Base-by-base conservation (phyloP, 2,329 filamentous ascomycete genomes). In the Chrysosporium keratinophilum region DNA sequence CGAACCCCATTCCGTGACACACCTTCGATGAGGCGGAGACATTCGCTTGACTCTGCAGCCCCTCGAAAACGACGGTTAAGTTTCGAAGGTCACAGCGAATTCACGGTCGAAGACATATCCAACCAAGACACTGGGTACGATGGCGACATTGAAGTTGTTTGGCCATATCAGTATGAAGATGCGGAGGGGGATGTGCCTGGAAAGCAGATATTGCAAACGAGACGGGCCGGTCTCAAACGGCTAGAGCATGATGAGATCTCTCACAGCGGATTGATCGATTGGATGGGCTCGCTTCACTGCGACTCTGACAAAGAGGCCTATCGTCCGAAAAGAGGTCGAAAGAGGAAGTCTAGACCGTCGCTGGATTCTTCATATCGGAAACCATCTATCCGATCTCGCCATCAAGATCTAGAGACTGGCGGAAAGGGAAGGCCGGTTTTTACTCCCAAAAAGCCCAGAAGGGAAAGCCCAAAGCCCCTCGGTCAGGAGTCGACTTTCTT, bases 111-210 rank as follows among this genome's bases (percentile, higher is more conserved):
- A 48, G 64, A 66, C 43, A 52, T 65, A 19, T 55, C 58, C 10
- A 49, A 56, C 11, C 60, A 64, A 50, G 64, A 67, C 46, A 59
- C 63, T 52, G 63, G 63, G 7, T 68, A 68, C 31, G 59, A 65
- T 52, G 61, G 58, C 5, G 59, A 65, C 50, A 56, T 62, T 11
- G 62, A 68, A 52, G 61, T 68, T 2, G 59, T 73, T 17, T 63
- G 59, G 17, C 71, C 72, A 14, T 73, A 73, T 52, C 56, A 61
- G 43, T 65, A 64, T 42, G 64, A 65, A 42, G 64, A 65, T 46
- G 52, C 58, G 11, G 62, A 63, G 11, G 60, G 60, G 3, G 62
- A 62, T 12, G 52, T 55, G 9, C 14, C 37, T 44, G 23, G 15
- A 37, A 42, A 39, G 15, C 46, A 35, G 54, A n/a, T 14, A 4